Evolutionary conservation across 2,329 filamentous ascomycete genomes (phyloP).

Genomic region (Elsinoe perseae): DNA sequence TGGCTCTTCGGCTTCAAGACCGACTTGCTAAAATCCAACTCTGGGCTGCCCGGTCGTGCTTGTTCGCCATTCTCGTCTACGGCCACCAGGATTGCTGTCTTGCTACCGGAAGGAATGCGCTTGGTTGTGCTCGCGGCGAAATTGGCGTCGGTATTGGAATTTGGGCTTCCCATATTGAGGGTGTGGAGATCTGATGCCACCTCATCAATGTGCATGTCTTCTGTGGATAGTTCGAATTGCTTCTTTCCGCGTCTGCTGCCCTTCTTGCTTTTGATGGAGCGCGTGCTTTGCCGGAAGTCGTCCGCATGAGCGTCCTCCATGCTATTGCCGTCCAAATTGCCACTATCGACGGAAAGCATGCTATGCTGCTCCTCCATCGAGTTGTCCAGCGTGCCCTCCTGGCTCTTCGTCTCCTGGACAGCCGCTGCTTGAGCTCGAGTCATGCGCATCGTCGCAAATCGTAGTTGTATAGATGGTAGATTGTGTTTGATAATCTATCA

Average conservation of each 20-base stretch:
- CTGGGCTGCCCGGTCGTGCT: conserved; percentile 9
- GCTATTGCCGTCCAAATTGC: conserved; percentile 18
- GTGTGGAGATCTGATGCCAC: conserved; percentile 1
- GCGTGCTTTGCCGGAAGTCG: conserved; percentile 15
- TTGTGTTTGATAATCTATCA: background rate
- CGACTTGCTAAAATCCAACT: background rate
- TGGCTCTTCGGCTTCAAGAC: conserved; percentile 20
- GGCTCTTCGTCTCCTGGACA: conserved; percentile 27
- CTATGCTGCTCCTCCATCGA: conserved; percentile 23
- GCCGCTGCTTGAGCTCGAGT: conserved; percentile 37
- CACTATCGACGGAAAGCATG: background rate
- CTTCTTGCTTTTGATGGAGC: conserved; percentile 29
- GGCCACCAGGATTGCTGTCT: background rate
- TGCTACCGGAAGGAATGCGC: background rate
- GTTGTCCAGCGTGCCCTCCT: conserved; percentile 21
- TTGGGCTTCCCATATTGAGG: conserved; percentile 7
- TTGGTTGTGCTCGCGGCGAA: conserved; percentile 1
- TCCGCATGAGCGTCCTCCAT: background rate
- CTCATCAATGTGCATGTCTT: conserved; percentile 20
- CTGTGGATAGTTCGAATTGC: conserved; percentile 19
- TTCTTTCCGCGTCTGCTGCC: conserved; percentile 29
- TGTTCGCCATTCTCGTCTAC: conserved; percentile 2
- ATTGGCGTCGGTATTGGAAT: background rate
- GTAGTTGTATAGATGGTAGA: background rate
- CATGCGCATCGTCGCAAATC: conserved; percentile 31